phyloP scores from a whole-genome alignment of 78 protist genomes.

The Anaeramoeba flamelloides region DNA sequence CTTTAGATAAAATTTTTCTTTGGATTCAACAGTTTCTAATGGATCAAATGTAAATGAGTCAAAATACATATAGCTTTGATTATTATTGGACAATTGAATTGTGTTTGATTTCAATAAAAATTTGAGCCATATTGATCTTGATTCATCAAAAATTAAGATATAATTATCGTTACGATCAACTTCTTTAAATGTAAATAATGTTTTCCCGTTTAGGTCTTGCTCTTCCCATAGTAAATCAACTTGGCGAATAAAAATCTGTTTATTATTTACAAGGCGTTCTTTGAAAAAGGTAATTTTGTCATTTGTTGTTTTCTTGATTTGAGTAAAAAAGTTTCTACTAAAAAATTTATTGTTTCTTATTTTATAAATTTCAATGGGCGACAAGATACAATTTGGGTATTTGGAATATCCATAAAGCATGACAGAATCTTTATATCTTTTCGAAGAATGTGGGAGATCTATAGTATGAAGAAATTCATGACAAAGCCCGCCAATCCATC shows the following conservation, averaged over 20 bases:
- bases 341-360: background rate
- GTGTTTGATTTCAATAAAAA: too few relatives aligned
- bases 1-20: too few relatives aligned
- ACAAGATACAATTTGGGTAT: background rate
- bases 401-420: background rate
- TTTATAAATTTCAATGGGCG: background rate
- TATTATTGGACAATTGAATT: too few relatives aligned
- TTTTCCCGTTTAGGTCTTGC: background rate
- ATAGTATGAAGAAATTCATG: background rate
- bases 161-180: background rate
- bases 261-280: background rate
- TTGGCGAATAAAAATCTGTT: background rate
- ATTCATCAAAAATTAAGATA: background rate
- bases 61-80: too few relatives aligned
- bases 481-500: background rate
- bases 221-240: background rate
- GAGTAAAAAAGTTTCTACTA: background rate
- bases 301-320: background rate
- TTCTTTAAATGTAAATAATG: background rate
- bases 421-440: background rate
- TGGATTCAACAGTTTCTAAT: too few relatives aligned
- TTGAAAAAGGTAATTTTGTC: background rate
- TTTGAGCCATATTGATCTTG: too few relatives aligned
- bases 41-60: too few relatives aligned
- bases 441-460: background rate